Percentiles rank a stretch among this genome's conserved stretches.
These are phyloP conservation scores for Juglanconis sp. DNA, from an alignment of 2,329 filamentous ascomycete genomes.

Conservation along the genomic window DNA sequence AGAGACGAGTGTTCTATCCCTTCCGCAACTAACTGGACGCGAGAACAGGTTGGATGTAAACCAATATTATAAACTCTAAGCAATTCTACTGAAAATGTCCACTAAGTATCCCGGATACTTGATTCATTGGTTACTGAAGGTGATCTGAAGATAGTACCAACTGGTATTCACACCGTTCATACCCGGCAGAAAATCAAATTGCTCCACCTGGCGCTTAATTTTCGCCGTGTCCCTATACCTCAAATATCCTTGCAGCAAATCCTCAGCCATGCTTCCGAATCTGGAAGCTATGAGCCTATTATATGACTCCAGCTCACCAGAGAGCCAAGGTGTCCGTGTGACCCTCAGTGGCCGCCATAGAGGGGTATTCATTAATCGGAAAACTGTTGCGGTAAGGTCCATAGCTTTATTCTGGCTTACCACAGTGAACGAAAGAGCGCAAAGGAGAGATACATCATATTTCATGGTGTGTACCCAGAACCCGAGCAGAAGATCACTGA, in stretches of 20 bases:
- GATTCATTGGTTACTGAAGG: too few species aligned
- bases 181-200: not conserved
- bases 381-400: not conserved
- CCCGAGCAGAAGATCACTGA: not conserved
- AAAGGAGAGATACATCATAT: not conserved
- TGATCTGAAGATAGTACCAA: too few species aligned
- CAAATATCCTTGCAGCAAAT: not conserved
- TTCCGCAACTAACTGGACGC: too few species aligned
- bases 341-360: not conserved
- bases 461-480: not conserved
- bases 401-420: accelerated
- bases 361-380: not conserved
- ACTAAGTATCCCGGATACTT: too few species aligned
- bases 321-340: not conserved
- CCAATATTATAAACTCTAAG: too few species aligned
- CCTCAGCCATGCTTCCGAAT: not conserved
- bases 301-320: not conserved
- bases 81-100: too few species aligned
- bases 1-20: too few species aligned
- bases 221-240: not conserved
- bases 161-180: too few species aligned
- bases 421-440: not conserved
- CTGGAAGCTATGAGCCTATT: too few species aligned
- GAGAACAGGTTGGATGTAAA: too few species aligned
- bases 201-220: not conserved